Evolutionary conservation across 495 filamentous ascomycete genomes (phyloP).

Genomic region (Thermothielavioides terrestris): DNA sequence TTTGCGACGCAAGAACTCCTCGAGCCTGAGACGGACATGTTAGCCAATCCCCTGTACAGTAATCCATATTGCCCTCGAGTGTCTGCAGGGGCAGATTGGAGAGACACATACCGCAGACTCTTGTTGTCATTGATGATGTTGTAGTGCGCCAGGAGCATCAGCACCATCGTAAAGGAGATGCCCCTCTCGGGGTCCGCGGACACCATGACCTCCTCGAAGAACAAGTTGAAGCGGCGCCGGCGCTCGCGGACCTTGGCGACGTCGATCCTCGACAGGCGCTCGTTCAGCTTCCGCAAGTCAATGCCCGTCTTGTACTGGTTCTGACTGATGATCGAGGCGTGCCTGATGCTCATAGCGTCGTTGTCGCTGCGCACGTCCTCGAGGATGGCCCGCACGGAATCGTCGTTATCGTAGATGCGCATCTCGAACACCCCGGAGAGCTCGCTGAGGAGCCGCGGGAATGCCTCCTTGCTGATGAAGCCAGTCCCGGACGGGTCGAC

Average conservation of each 20-base stretch:
- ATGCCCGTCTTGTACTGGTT: conserved; percentile 50
- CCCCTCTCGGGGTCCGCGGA: conserved; percentile 80
- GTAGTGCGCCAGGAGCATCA: conserved; percentile 97
- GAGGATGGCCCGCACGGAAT: conserved; percentile 72
- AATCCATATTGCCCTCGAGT: too few relatives aligned
- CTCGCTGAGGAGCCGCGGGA: conserved; percentile 82
- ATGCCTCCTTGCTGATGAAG: conserved; percentile 84
- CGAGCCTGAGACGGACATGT: conserved; percentile 48
- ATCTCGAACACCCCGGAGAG: conserved; percentile 92
- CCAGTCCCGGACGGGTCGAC: conserved; percentile 87
- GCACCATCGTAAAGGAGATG: conserved; percentile 84
- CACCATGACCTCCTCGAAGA: conserved; percentile 94
- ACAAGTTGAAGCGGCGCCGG: conserved; percentile 72
- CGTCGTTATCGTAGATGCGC: conserved; percentile 90
- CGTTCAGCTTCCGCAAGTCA: conserved; percentile 68
- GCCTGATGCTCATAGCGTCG: conserved; percentile 43
- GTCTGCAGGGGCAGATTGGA: too few relatives aligned
- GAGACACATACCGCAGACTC: conserved; percentile 58
- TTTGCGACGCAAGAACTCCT: conserved; percentile 89
- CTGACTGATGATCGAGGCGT: conserved; percentile 44
- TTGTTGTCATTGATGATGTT: conserved; percentile 99
- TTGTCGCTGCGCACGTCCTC: conserved; percentile 59
- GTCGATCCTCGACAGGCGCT: conserved; percentile 67
- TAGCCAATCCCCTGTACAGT: conserved; percentile 7
- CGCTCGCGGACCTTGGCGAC: conserved; percentile 61